A percentile compares a stretch with the other conserved stretches of the same genome.
Conservation (phyloP, 495 filamentous ascomycete species). For the Hyaloscypha hepaticicola region DNA sequence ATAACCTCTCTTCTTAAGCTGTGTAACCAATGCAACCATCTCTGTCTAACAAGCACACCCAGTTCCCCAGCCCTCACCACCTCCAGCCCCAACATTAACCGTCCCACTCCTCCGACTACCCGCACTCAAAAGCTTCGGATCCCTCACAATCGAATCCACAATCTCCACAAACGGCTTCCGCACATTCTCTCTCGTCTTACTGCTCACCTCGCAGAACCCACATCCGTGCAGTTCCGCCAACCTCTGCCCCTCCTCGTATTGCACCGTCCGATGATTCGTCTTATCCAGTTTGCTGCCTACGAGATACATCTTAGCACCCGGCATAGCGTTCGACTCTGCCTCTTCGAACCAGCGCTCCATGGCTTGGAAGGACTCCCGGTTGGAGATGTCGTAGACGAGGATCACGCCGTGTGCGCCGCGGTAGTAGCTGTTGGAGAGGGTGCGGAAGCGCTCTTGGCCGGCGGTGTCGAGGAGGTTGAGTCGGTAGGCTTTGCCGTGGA, state of each 20-base stretch:
- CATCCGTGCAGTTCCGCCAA: conserved; percentile 49
- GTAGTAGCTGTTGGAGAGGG: conserved; percentile 60
- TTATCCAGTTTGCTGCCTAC: conserved; percentile 60
- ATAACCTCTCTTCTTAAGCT: neutral
- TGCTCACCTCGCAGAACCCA: conserved; percentile 55
- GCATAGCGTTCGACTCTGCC: conserved; percentile 50
- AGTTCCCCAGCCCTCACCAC: conserved; percentile 15
- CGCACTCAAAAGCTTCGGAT: conserved; percentile 32
- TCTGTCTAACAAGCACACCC: conserved; percentile 35
- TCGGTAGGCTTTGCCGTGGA: conserved; percentile 54
- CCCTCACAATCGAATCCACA: conserved; percentile 51
- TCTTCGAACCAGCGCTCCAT: conserved; percentile 63
- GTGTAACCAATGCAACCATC: conserved; percentile 15
- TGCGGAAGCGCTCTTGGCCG: conserved; percentile 59
- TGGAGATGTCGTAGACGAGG: conserved; percentile 60
- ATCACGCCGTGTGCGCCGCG: conserved; percentile 59
- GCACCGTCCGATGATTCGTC: conserved; percentile 42
- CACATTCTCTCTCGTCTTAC: conserved; percentile 55
- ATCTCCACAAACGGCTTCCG: conserved; percentile 53
- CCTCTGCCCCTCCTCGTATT: conserved; percentile 45
- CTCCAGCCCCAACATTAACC: conserved; percentile 15
- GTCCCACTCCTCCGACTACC: conserved; percentile 16
- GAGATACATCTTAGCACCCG: conserved; percentile 52
- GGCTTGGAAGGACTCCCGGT: conserved; percentile 50
- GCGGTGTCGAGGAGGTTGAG: conserved; percentile 59